Conservation (phyloP, 192 early-diverging fungal species). For the Backusella sp. region DNA sequence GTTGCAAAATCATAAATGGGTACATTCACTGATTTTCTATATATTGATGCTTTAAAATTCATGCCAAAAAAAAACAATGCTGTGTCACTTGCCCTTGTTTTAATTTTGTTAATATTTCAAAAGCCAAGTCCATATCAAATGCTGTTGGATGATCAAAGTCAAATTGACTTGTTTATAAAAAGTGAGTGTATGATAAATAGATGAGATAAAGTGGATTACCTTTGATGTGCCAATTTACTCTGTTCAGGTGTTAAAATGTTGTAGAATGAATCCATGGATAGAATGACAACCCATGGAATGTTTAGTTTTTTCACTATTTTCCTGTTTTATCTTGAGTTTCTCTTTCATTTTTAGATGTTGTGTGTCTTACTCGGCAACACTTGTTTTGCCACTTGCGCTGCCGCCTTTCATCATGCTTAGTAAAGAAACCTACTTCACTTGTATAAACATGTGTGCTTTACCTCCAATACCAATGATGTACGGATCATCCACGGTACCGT, state of each 20-base stretch:
- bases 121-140: conserved; percentile 80
- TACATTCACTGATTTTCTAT: conserved; percentile 66
- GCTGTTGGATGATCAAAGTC: conserved; percentile 94
- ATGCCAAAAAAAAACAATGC: not conserved
- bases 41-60: not conserved
- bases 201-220: conserved; percentile 29
- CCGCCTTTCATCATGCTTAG: conserved; percentile 40
- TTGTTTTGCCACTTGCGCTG: conserved; percentile 84
- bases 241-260: conserved; percentile 80
- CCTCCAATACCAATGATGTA: conserved; percentile 79
- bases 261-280: conserved; percentile 98
- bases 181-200: not conserved
- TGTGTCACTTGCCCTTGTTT: conserved; percentile 64
- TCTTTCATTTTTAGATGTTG: not conserved
- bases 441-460: conserved; percentile 7
- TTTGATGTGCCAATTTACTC: conserved; percentile 44
- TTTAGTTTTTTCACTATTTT: conserved; percentile 72
- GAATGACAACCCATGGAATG: conserved; percentile 82
- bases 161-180: conserved; percentile 59
- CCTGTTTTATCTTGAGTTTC: conserved; percentile 14
- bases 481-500: conserved; percentile 61
- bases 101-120: conserved; percentile 68
- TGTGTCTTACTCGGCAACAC: conserved; percentile 60
- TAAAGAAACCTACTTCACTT: not conserved
- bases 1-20: conserved; percentile 92